Evolutionary conservation across 1,284 basidiomycete genomes (phyloP).

Genomic region (Inonotus hispidus): DNA sequence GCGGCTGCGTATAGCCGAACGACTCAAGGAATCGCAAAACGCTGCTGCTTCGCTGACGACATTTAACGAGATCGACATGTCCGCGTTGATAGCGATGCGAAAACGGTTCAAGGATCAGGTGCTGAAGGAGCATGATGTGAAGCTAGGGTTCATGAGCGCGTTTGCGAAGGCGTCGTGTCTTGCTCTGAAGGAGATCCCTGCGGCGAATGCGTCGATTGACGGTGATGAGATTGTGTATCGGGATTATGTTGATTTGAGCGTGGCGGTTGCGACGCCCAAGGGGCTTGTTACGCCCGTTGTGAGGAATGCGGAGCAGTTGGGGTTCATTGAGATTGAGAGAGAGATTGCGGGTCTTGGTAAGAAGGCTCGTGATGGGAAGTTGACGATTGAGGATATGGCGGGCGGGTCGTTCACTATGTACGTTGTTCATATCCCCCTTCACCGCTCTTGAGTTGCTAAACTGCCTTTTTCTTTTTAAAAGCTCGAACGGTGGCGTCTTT

Average conservation of each 20-base stretch:
- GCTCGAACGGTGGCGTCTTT: constrained; percentile 98
- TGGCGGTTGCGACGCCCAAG: constrained; percentile 97
- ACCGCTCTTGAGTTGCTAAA: background rate
- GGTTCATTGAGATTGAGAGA: constrained; percentile 88
- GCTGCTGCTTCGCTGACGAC: constrained; percentile 95
- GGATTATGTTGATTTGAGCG: constrained; percentile 91
- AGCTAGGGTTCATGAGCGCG: constrained; percentile 98
- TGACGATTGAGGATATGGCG: constrained; percentile 94
- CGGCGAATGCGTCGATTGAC: constrained; percentile 94
- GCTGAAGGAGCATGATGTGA: constrained; percentile 91
- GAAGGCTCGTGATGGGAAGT: constrained; percentile 94
- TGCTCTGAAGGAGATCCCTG: constrained; percentile 89
- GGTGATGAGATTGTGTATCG: constrained; percentile 94
- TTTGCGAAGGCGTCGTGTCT: constrained; percentile 87
- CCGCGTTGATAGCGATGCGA: constrained; percentile 89
- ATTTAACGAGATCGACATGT: constrained; percentile 99
- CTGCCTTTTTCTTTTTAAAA: constrained; percentile 30
- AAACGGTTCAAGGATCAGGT: constrained; percentile 93
- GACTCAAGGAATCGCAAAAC: constrained; percentile 98
- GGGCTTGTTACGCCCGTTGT: constrained; percentile 96
- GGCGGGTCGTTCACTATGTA: constrained; percentile 98
- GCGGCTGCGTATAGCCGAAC: constrained; percentile 95
- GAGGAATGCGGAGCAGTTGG: constrained; percentile 84
- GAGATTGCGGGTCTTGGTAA: constrained; percentile 88
- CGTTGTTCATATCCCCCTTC: constrained; percentile 30